Conservation (phyloP, 225 moss, liverwort and hornwort species). For the Neckera pumila region DNA sequence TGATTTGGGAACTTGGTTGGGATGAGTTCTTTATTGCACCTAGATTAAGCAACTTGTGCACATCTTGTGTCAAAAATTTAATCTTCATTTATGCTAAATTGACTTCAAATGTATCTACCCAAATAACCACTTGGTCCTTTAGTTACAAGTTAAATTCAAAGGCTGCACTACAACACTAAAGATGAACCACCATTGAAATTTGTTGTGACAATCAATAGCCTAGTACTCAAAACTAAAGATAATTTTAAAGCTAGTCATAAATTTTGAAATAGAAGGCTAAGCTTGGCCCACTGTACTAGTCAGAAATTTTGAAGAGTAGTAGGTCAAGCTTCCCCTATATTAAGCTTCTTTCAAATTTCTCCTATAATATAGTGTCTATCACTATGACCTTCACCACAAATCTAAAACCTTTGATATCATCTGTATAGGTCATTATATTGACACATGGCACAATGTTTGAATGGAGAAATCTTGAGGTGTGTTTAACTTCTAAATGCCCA, state of each 20-base stretch:
- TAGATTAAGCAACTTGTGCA: neutral
- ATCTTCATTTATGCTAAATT: neutral
- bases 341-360: neutral
- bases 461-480: neutral
- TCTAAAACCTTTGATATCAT: neutral
- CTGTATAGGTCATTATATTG: neutral
- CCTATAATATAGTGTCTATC: fast-evolving
- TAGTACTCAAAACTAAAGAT: neutral
- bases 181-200: neutral
- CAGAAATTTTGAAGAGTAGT: neutral
- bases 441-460: neutral
- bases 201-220: fast-evolving
- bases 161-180: fast-evolving
- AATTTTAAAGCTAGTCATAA: neutral
- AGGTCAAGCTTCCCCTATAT: fast-evolving
- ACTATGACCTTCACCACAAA: neutral
- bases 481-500: neutral
- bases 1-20: fast-evolving
- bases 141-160: neutral
- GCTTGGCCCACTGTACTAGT: fast-evolving
- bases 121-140: neutral
- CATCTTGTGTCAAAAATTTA: too few species aligned
- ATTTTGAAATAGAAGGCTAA: neutral
- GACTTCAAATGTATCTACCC: neutral
- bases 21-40: neutral